Evolutionary conservation across 2,329 filamentous ascomycete species (phyloP), one percentile per base, ranked within the genome.

Genomic region (Sordariomycetes sp.): DNA sequence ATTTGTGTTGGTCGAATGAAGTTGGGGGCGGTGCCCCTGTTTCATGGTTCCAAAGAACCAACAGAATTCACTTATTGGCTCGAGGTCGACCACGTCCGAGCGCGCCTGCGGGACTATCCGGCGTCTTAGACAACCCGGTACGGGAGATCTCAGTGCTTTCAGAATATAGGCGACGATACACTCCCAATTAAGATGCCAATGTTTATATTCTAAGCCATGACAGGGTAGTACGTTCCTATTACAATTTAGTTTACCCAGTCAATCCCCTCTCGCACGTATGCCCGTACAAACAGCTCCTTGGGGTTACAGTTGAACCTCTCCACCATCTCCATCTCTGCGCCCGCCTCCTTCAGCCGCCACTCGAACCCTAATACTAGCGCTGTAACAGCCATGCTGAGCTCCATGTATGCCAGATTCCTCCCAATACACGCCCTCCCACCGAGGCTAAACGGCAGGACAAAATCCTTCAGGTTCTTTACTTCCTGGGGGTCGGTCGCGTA

Each of bases 291-390:
- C 8, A 59, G 53, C 40, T 59, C 58, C 37, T 48, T 55, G 22
- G 58, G 58, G 52, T 57, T 59, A 34, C 43, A 59, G 22, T 59
- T 59, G 25, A 59, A 57, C 48, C 58, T 24, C 25, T 59, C 58
- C 43, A 53, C n/a, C n/a, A 52, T 35, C 16, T 50, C 22, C 53
- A 59, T 51, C 8, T 43, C 40, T 4, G 22, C n/a, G 1, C 46
- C 58, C n/a, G 24, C 14, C 8, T 35, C 40, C 0, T 34, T 40
- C 24, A 59, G 51, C 18, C 57, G 40, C 58, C 58, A 59, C 46
- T 57, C 25, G 35, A 59, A 59, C n/a, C 40, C 48, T 14, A 59
- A 34, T 2, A 59, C 58, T 18, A 59, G 28, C 7, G 58, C 53
- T 14, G 53, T 28, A 16, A 59, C n/a, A 37, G 48, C 54, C 20